Base-by-base conservation (phyloP, 345 rosid species). In the Erysimum cheiranthoides region DNA sequence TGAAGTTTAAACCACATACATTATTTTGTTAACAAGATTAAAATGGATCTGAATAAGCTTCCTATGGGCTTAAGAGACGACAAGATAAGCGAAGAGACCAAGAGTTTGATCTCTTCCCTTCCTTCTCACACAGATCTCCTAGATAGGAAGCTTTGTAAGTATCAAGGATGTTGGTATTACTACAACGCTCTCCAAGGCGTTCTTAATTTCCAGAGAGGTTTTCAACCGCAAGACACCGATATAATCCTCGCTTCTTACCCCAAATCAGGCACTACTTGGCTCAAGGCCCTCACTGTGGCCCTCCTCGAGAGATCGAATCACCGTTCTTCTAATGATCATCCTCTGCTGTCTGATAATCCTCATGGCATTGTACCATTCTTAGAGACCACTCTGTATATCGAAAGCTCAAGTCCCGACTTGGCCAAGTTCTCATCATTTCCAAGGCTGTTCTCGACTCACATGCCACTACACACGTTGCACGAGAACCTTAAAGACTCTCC, bases 121-220 rank as follows among this genome's bases (percentile, higher is more conserved):
- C 68, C 73, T 58, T 36, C 30, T 9, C 4, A 47, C 16, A 4
- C 39, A 30, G 42, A 49, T 67, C 9, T 0, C 34, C 3, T 5
- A 16, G 61, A 51, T 27, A 12, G 1, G 6, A 67, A 61, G 53
- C 51, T 75, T 38, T 60, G 53, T 5, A 28, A 27, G n/a, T 75
- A 75, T 50, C 83, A 86, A 6, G 89, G 89, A 4, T 85, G 80
- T 50, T 86, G 90, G 93, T 77, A 79, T 68, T 1, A 70, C 6
- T 45, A 71, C 10, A 78, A 82, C 45, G 53, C 73, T 43, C 75
- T 86, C 5, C 76, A 78, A 78, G 85, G 81, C 0, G 84, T 86
- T 12, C 46, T 68, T 7, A 47, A 75, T 36, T 56, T 58, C 53
- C 61, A 75, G 1, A 17, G 30, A 28, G 49, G 51, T 39, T 75